Evolutionary conservation across 2,329 filamentous ascomycete species (phyloP).

Genomic region (Paracoccidioides brasiliensis): DNA sequence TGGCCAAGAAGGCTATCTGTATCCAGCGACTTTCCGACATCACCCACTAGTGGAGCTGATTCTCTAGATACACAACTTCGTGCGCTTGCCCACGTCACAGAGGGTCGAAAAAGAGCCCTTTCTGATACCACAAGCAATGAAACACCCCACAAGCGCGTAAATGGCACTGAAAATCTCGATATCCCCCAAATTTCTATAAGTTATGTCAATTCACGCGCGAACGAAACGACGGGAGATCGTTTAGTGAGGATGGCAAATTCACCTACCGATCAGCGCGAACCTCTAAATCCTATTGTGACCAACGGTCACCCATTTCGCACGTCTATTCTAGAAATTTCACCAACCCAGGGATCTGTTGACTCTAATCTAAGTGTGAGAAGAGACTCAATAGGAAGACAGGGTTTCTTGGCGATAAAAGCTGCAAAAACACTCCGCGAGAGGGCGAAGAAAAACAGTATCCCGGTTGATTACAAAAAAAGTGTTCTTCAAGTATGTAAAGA

Average conservation of each 20-base stretch:
- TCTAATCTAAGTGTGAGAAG: neutral
- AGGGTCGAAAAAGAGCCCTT: neutral
- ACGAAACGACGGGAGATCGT: neutral
- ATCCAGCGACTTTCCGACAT: neutral
- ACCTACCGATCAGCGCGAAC: neutral
- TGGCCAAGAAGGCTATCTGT: neutral
- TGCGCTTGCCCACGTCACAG: neutral
- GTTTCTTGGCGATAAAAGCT: neutral
- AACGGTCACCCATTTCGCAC: neutral
- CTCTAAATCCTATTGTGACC: neutral
- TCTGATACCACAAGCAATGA: neutral
- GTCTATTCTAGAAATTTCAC: neutral
- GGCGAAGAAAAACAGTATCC: neutral
- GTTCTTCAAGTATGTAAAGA: neutral
- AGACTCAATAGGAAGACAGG: neutral
- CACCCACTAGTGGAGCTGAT: neutral
- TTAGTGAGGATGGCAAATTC: no score
- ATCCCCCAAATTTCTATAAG: neutral
- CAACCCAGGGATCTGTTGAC: neutral
- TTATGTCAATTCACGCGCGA: no score
- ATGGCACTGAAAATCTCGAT: neutral
- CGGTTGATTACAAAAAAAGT: neutral
- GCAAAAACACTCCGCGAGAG: neutral
- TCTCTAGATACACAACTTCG: neutral
- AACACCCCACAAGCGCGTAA: neutral